These are phyloP conservation scores for Pestalotiopsis sp. DNA, from an alignment of 2,329 filamentous ascomycete species.

Conservation along the genomic window DNA sequence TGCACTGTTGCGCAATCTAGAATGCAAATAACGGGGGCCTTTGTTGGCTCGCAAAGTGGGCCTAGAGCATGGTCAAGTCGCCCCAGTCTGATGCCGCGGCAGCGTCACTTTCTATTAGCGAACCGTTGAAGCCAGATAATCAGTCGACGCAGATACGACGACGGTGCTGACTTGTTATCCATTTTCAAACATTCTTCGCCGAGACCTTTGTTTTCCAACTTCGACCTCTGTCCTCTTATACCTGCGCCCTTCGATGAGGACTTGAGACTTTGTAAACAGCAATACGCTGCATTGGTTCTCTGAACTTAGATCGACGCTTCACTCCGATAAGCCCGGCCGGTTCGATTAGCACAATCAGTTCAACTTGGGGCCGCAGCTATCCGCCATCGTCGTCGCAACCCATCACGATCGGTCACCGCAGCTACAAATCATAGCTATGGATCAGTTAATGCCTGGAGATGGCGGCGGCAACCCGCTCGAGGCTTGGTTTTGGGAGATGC, in stretches of 20 bases:
- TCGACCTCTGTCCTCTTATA: not conserved
- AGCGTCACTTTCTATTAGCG: not conserved
- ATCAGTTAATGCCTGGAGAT: constrained; percentile 58
- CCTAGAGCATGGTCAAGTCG: not conserved
- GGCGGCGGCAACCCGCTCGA: constrained; percentile 78
- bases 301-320: not conserved
- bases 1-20: not conserved
- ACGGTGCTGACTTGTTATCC: not conserved
- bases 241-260: not conserved
- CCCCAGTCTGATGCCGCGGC: not conserved
- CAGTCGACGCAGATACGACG: not conserved
- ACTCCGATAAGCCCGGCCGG: not conserved
- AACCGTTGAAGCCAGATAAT: constrained; percentile 14
- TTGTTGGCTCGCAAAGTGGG: not conserved
- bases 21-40: constrained; percentile 6
- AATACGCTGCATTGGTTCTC: not conserved
- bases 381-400: not conserved
- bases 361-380: not conserved
- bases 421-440: constrained; percentile 42
- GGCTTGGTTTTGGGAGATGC: constrained; percentile 99
- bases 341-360: not conserved
- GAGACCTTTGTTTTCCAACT: not conserved
- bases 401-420: not conserved
- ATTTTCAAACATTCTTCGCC: not conserved
- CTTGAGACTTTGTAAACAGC: not conserved